Percentiles rank a stretch among this genome's conserved stretches.
Conservation (phyloP, 1,284 basidiomycete genomes). For the Apiotrichum sp. region DNA sequence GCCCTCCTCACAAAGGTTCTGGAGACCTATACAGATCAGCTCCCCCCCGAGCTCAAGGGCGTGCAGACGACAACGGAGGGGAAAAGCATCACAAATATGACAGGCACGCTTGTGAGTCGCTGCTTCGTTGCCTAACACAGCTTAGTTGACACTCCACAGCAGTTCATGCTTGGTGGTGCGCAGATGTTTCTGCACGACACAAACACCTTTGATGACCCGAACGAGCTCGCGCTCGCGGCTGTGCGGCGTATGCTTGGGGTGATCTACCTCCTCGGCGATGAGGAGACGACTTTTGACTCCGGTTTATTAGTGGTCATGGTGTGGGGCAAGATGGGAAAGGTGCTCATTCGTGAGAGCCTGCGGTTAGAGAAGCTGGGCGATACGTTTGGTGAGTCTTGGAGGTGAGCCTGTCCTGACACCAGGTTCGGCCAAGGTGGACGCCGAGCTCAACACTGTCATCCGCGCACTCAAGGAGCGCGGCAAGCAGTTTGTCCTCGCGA, state of each 20-base stretch:
- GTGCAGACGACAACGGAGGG: neutral
- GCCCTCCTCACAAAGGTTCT: neutral
- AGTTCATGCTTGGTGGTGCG: slow-evolving; percentile 9
- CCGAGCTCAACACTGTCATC: neutral
- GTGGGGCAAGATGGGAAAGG: slow-evolving; percentile 7
- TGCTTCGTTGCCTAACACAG: too few species aligned
- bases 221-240: slow-evolving; percentile 15
- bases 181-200: slow-evolving; percentile 15
- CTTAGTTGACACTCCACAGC: slow-evolving; percentile 9
- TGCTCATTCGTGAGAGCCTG: slow-evolving; percentile 11
- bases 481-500: neutral
- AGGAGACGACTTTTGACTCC: slow-evolving; percentile 1
- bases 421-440: slow-evolving; percentile 1
- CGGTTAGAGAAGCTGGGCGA: slow-evolving; percentile 7
- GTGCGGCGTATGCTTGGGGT: slow-evolving; percentile 14
- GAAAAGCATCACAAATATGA: neutral
- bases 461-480: neutral
- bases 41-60: neutral
- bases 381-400: slow-evolving; percentile 5
- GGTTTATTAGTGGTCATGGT: slow-evolving; percentile 6
- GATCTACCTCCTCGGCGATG: slow-evolving; percentile 5
- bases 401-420: neutral
- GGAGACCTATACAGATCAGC: neutral
- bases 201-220: slow-evolving; percentile 8
- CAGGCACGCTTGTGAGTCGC: neutral